Evolutionary conservation across 1,139 yeast genomes (phyloP), one percentile per base, ranked within the genome.

Genomic region (Waltiozyma sp.): DNA sequence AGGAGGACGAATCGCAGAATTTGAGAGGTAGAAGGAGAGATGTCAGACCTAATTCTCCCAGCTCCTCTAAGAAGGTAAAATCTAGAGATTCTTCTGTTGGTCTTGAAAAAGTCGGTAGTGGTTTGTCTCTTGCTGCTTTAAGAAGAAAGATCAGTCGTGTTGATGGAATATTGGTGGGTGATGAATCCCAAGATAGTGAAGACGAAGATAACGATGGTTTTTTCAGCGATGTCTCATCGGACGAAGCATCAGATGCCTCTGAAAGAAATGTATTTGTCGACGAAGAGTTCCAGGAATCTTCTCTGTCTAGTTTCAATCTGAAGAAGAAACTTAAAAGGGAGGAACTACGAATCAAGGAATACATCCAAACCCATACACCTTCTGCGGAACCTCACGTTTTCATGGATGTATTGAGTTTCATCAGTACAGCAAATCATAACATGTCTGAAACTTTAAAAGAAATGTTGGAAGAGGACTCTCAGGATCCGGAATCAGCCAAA

Each of bases 401-500:
- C 19, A 35, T 18, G 23, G 16, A 35, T 11, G 15, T 13, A 13
- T 7, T 19, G 14, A 15, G 4, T 14, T 18, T 18, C 13, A 35
- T 34, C 35, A 16, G 14, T 33, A 8, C 23, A 13, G 16, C 13
- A 33, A 34, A 4, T 14, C 39, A 38, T 38, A 10, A 24, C 7
- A 24, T 26, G 31, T 19, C 14, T 19, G 21, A 28, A 7, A 14
- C 19, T 7, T 16, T 28, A 19, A 28, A 19, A 19, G 19, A 38
- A 16, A 28, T 28, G 26, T n/a, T 31, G 10, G 34, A 14, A 3
- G 40, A 38, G 6, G 10, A 18, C 8, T 18, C 37, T 10, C 11
- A 16, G 4, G 23, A 35, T 18, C 19, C 45, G 9, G 49, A 45
- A n/a, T 47, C 50, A 10, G 53, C 50, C 10, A 51, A 46, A 14